phyloP scores from a whole-genome alignment of 805 yeast genomes.

The Yamadazyma paraphyllophila region DNA sequence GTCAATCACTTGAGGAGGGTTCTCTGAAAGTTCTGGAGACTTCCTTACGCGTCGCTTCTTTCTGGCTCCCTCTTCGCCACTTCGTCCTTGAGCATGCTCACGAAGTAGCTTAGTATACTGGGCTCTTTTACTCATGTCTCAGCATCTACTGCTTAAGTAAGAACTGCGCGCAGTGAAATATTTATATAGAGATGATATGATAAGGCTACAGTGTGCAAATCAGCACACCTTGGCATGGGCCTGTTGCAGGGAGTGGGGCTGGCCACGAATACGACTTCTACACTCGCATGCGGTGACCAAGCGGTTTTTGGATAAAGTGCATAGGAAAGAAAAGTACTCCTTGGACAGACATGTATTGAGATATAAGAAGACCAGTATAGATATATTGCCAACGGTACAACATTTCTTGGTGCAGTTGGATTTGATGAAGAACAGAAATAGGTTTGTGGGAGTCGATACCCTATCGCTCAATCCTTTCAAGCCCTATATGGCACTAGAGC shows the following conservation, averaged over 20 bases:
- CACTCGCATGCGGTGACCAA: background rate
- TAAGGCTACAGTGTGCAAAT: too few species aligned
- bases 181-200: too few species aligned
- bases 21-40: background rate
- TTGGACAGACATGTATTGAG: conserved; percentile 12
- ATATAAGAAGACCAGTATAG: conserved; percentile 10
- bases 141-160: too few species aligned
- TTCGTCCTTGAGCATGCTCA: background rate
- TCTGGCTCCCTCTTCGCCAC: background rate
- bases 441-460: too few species aligned
- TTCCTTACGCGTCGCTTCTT: background rate
- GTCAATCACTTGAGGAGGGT: too few species aligned
- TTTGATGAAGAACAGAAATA: background rate
- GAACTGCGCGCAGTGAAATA: too few species aligned
- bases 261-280: conserved; percentile 6
- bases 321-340: conserved; percentile 16
- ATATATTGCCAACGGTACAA: conserved; percentile 7
- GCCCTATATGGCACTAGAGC: background rate
- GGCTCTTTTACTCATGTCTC: too few species aligned
- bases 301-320: conserved; percentile 19
- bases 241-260: too few species aligned
- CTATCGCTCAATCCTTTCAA: background rate
- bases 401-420: conserved; percentile 13
- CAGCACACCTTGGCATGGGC: too few species aligned
- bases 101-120: background rate